Evolutionary conservation across 2,329 filamentous ascomycete genomes (phyloP), one percentile per base, ranked within the genome.

Genomic region (Hymenotorrendiella dingleyae): DNA sequence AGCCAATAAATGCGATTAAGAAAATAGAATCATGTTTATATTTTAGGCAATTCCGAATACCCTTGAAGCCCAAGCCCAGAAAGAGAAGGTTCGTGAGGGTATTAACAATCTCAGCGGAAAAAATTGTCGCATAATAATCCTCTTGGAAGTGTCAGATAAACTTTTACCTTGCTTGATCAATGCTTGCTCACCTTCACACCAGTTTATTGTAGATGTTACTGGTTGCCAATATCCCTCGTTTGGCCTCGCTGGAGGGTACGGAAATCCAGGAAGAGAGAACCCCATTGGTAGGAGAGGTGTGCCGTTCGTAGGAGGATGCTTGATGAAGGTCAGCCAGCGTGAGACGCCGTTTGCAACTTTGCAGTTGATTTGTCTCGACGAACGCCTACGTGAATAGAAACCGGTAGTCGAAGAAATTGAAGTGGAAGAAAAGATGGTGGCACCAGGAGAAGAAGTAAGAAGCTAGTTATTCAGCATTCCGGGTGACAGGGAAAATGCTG

Each of bases 81-180:
- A 95, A 95, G 19, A 93, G 68, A 3, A 85, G 62, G 62, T 95
- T 95, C 24, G 88, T 95, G 23, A 90, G 57, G 3, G 86, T 86
- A 60, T 84, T 91, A 59, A 88, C 76, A 34, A 90, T 79, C 60
- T 90, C 86, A 26, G 86, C 86, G 34, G 80, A 75, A 59, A 89
- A 90, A 32, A 75, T 70, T 4, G 84, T 89, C 27, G 82, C 78
- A 68, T 84, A 84, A 64, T 85, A 85, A 51, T 87, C 84, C 77
- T 89, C 68, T 54, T 36, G 12, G 23, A 14, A 24, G 6, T 17
- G n/a, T 19, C 23, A 22, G n/a, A n/a, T n/a, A 14, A 16, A 14
- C 8, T n/a, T 24, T 8, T 7, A 23, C 23, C 12, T 21, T 9
- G n/a, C n/a, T 62, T n/a, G n/a, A n/a, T n/a, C n/a, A n/a, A n/a